Conservation (phyloP, 2,329 filamentous ascomycete genomes). For the Tolypocladium tropicale region DNA sequence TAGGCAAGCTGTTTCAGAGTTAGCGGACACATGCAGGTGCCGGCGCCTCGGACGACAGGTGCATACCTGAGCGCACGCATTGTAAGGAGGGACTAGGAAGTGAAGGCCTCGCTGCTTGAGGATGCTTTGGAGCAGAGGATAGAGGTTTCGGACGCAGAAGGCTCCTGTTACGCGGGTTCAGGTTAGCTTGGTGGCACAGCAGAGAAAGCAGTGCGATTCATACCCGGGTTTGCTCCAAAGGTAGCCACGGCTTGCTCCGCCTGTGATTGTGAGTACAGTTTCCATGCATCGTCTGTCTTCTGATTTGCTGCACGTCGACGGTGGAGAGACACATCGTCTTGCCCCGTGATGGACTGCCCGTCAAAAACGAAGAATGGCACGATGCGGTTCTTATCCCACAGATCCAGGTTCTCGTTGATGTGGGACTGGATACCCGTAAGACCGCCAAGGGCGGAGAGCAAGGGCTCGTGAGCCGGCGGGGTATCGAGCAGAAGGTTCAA, state of each 20-base stretch:
- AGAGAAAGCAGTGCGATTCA: neutral
- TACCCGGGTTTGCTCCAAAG: constrained; percentile 74
- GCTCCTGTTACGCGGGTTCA: constrained; percentile 43
- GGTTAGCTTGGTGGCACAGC: neutral
- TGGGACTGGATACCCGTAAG: constrained; percentile 68
- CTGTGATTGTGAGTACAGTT: constrained; percentile 70
- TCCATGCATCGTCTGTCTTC: constrained; percentile 74
- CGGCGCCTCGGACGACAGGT: neutral
- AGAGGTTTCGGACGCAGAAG: constrained; percentile 61
- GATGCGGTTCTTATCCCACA: constrained; percentile 59
- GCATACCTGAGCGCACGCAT: constrained; percentile 73
- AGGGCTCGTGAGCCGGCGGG: constrained; percentile 66
- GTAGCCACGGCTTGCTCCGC: constrained; percentile 71
- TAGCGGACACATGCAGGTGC: neutral
- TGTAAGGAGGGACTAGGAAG: constrained; percentile 79
- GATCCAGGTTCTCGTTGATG: constrained; percentile 66
- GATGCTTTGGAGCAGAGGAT: constrained; percentile 65
- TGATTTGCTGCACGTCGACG: constrained; percentile 55
- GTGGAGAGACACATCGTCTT: constrained; percentile 58
- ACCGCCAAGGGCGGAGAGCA: constrained; percentile 82
- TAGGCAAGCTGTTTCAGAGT: constrained; percentile 51
- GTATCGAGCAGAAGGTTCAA: constrained; percentile 68
- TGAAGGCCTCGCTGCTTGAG: constrained; percentile 59
- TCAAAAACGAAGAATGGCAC: constrained; percentile 87
- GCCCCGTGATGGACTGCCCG: constrained; percentile 69